Conservation (phyloP, 2,329 filamentous ascomycete genomes). For the Penicillium sp. region DNA sequence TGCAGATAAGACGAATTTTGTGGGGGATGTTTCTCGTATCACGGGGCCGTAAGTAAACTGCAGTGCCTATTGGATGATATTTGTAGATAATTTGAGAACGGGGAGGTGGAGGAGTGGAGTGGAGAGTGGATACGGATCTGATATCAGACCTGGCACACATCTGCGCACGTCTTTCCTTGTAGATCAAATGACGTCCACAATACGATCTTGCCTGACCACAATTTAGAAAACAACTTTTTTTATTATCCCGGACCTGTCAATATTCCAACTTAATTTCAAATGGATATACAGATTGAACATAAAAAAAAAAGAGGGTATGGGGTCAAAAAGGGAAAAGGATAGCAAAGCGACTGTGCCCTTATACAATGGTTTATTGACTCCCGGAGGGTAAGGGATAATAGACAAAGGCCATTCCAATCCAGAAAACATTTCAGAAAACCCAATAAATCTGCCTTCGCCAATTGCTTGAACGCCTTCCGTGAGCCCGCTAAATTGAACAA, state of each 20-base stretch:
- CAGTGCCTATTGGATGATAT: neutral
- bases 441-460: conserved; percentile 11
- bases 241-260: neutral
- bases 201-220: neutral
- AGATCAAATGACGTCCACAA: neutral
- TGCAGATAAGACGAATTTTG: conserved; percentile 3
- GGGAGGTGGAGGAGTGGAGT: neutral
- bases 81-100: neutral
- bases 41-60: neutral
- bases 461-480: conserved; percentile 24
- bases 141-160: neutral
- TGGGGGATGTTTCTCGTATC: neutral
- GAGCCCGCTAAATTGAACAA: conserved; percentile 24
- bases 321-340: neutral
- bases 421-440: conserved; percentile 6
- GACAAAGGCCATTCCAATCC: neutral
- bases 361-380: conserved; percentile 16
- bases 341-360: conserved; percentile 9
- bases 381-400: neutral
- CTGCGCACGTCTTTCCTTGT: no score
- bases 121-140: conserved; percentile 1
- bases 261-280: neutral
- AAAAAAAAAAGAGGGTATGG: conserved; percentile 1
- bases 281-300: neutral
- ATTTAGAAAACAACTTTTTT: no score